Evolutionary conservation across 2,329 filamentous ascomycete genomes (phyloP).

Genomic region (Colletotrichum noveboracense): DNA sequence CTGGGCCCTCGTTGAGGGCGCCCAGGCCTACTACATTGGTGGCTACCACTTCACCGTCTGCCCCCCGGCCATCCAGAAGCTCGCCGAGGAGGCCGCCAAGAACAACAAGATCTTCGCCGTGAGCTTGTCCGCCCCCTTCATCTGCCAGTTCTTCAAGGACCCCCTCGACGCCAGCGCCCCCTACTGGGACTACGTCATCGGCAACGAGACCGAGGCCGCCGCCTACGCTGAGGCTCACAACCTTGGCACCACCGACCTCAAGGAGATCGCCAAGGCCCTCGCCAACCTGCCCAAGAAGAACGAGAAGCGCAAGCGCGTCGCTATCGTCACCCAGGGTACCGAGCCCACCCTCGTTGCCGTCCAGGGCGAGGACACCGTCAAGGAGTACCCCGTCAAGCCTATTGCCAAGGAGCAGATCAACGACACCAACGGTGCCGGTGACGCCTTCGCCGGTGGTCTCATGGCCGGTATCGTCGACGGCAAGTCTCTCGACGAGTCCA

Average conservation of each 20-base stretch:
- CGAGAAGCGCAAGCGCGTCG: conserved; percentile 79
- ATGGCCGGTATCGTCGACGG: conserved; percentile 87
- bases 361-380: conserved; percentile 72
- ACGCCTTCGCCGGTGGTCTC: conserved; percentile 96
- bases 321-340: conserved; percentile 94
- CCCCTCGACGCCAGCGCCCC: conserved; percentile 83
- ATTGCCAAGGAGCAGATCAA: conserved; percentile 82
- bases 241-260: conserved; percentile 77
- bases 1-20: conserved; percentile 90
- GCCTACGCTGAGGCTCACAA: conserved; percentile 85
- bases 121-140: conserved; percentile 94
- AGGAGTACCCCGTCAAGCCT: conserved; percentile 80
- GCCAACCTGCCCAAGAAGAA: conserved; percentile 94
- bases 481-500: conserved; percentile 75
- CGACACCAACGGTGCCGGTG: conserved; percentile 96
- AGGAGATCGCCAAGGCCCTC: conserved; percentile 84
- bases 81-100: conserved; percentile 86
- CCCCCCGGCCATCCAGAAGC: conserved; percentile 85
- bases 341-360: conserved; percentile 86
- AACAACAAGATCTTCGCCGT: conserved; percentile 93
- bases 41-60: conserved; percentile 98
- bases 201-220: conserved; percentile 94
- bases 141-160: conserved; percentile 97
- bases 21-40: conserved; percentile 89
- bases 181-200: conserved; percentile 96